These are phyloP conservation scores for Pyrenochaeta sp. DNA, from an alignment of 2,329 filamentous ascomycete species.

Conservation along the genomic window DNA sequence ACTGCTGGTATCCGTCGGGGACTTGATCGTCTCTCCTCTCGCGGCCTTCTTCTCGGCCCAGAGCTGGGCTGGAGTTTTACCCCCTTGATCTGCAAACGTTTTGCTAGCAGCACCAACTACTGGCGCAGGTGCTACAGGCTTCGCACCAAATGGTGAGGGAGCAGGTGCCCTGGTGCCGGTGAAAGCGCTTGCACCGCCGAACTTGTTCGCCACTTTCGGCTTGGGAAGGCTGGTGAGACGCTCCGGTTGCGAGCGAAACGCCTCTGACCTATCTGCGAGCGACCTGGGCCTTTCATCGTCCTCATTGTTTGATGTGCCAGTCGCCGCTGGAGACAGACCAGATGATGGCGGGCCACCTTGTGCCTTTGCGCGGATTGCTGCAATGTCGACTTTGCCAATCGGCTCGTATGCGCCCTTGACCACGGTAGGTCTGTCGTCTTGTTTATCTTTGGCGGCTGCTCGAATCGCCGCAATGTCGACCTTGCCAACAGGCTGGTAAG, in stretches of 20 bases:
- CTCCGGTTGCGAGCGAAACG: slow-evolving; percentile 74
- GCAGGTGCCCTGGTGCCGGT: slow-evolving; percentile 88
- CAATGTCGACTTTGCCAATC: slow-evolving; percentile 95
- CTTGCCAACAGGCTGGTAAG: slow-evolving; percentile 93
- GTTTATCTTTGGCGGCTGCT: slow-evolving; percentile 69
- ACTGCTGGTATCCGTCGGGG: slow-evolving; percentile 42
- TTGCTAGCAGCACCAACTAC: slow-evolving; percentile 83
- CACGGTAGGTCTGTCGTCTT: slow-evolving; percentile 79
- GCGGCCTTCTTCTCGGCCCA: slow-evolving; percentile 98
- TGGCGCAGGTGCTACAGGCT: slow-evolving; percentile 65
- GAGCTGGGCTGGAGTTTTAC: slow-evolving; percentile 94
- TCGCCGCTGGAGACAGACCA: slow-evolving; percentile 53
- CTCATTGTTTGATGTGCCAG: slow-evolving; percentile 51
- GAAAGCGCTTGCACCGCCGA: slow-evolving; percentile 75
- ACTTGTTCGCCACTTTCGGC: slow-evolving; percentile 92
- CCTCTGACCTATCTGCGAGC: slow-evolving; percentile 77
- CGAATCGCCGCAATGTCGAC: slow-evolving; percentile 96
- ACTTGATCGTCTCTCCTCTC: slow-evolving; percentile 65
- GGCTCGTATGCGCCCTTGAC: slow-evolving; percentile 96
- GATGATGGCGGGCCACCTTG: slow-evolving; percentile 57
- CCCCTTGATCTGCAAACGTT: slow-evolving; percentile 92
- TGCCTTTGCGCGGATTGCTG: slow-evolving; percentile 84
- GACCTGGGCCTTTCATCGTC: slow-evolving; percentile 61
- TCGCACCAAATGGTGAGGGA: slow-evolving; percentile 71
- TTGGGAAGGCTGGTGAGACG: slow-evolving; percentile 89